phyloP scores from a whole-genome alignment of 116 monocot genomes.

The Cymodocea nodosa region DNA sequence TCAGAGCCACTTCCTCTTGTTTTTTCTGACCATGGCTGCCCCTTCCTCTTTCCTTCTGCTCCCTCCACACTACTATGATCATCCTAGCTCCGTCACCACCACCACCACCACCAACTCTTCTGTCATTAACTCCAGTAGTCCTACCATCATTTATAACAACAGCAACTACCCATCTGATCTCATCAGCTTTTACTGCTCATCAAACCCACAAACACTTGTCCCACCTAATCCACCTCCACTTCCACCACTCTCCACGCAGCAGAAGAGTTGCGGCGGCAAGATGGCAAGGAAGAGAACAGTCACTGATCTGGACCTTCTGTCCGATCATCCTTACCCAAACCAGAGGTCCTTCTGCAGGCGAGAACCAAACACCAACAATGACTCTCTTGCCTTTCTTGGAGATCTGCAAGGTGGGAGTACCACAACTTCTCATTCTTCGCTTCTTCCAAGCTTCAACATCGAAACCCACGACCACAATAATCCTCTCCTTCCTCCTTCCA shows the following conservation, averaged over 20 bases:
- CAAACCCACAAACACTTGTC: background rate
- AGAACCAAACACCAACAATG: background rate
- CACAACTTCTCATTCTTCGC: background rate
- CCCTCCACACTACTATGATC: conserved; percentile 2
- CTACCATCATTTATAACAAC: conserved; percentile 6
- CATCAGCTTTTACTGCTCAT: background rate
- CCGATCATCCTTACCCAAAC: conserved; percentile 14
- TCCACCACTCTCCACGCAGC: background rate
- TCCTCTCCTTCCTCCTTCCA: conserved; percentile 2
- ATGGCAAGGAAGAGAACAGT: conserved; percentile 74
- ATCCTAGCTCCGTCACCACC: background rate
- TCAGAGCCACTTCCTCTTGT: conserved; percentile 51
- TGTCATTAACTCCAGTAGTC: background rate
- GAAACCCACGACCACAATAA: conserved; percentile 3
- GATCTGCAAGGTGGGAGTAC: conserved; percentile 6
- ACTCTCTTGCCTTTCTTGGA: background rate
- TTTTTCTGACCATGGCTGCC: conserved; percentile 77
- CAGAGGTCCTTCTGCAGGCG: conserved; percentile 13
- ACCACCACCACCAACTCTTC: conserved; percentile 8
- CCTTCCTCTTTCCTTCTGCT: conserved; percentile 19
- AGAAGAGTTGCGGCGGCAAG: background rate
- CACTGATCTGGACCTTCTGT: conserved; percentile 53
- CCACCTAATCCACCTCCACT: no score
- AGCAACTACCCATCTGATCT: background rate
- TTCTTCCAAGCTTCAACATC: conserved; percentile 7